phyloP scores from a whole-genome alignment of 2,329 filamentous ascomycete species.

The Paradendryphiella salina region DNA sequence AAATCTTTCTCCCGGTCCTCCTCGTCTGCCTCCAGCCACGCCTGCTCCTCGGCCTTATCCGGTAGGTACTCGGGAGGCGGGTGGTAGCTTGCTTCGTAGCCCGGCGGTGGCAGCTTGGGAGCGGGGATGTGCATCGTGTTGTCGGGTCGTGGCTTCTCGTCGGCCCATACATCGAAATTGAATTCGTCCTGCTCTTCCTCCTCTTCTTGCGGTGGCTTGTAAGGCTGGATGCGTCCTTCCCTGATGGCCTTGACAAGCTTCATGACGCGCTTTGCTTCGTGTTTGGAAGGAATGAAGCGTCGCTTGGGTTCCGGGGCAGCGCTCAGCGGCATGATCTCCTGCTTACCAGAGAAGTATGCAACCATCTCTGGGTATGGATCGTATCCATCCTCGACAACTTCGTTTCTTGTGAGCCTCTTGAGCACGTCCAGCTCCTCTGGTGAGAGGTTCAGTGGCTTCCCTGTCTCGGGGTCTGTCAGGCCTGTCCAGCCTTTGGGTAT shows the following conservation, averaged over 20 bases:
- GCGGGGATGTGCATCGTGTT: slow-evolving; percentile 95
- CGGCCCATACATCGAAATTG: slow-evolving; percentile 89
- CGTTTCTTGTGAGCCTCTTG: slow-evolving; percentile 84
- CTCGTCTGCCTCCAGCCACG: slow-evolving; percentile 83
- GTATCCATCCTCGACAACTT: slow-evolving; percentile 83
- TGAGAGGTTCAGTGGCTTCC: slow-evolving; percentile 85
- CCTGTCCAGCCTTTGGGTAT: slow-evolving; percentile 97
- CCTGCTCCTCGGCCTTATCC: slow-evolving; percentile 76
- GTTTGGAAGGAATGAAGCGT: slow-evolving; percentile 92
- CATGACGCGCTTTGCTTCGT: slow-evolving; percentile 94
- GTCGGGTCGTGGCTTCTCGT: slow-evolving; percentile 79
- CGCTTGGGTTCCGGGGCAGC: slow-evolving; percentile 94
- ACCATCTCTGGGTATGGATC: slow-evolving; percentile 92
- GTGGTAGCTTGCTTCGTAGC: slow-evolving; percentile 95
- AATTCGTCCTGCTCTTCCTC: slow-evolving; percentile 70
- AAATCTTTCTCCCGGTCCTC: slow-evolving; percentile 92
- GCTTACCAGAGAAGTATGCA: slow-evolving; percentile 88
- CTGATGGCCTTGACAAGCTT: slow-evolving; percentile 95
- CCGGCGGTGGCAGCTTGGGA: slow-evolving; percentile 88
- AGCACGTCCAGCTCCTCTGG: slow-evolving; percentile 87
- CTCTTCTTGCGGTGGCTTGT: slow-evolving; percentile 76
- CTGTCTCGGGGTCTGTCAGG: slow-evolving; percentile 88
- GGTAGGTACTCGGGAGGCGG: slow-evolving; percentile 93
- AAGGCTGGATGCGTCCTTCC: slow-evolving; percentile 90
- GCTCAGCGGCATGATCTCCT: slow-evolving; percentile 93